Base-by-base conservation (phyloP, 352 stramenopile genomes). In the Globisporangium apiculatum region DNA sequence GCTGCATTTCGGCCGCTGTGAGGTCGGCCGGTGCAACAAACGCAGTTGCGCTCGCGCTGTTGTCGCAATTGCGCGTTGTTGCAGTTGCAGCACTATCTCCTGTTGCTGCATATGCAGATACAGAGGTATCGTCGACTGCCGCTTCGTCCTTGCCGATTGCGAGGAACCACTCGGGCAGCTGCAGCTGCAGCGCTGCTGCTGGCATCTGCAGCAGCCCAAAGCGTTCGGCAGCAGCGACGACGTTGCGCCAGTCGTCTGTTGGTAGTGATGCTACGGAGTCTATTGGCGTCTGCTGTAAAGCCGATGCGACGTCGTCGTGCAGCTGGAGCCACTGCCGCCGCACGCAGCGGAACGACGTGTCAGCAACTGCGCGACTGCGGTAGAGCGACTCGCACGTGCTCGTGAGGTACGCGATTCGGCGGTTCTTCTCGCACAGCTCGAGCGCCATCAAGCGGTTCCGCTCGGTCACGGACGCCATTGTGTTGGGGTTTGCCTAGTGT, bases 391-490 rank as follows among this genome's bases (percentile, higher is more conserved):
- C 74, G 69, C 80, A 91, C 53, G 87, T 91, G 7, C 67, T 58
- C 43, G 71, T 66, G 31, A 94, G 53, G 48, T 85, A 91, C 41
- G 65, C 48, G 40, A 92, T 88, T 6, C 85, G 81, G 10, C 83
- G 79, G 61, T 91, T 94, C 61, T 94, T 94, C 62, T 94, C 85
- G 51, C 72, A 69, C 61, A 91, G 62, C 36, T 91, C 79, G 42
- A 91, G 71, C 62, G 79, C 74, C 71, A 94, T 61, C 42, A 81
- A 80, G 50, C 72, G 73, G 68, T 94, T 94, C 49, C 79, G 78
- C 57, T 91, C 75, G 12, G 70, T 72, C 51, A 94, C 80, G 5
- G 75, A 72, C 57, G 89, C 79, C 48, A 92, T 78, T 7, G 78
- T 84, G 58, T 90, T 87, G 5, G 83, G 83, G 53, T 92, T 86